These are phyloP conservation scores for Sugiyamaella valdiviana DNA, from an alignment of 805 yeast species.

Conservation along the genomic window DNA sequence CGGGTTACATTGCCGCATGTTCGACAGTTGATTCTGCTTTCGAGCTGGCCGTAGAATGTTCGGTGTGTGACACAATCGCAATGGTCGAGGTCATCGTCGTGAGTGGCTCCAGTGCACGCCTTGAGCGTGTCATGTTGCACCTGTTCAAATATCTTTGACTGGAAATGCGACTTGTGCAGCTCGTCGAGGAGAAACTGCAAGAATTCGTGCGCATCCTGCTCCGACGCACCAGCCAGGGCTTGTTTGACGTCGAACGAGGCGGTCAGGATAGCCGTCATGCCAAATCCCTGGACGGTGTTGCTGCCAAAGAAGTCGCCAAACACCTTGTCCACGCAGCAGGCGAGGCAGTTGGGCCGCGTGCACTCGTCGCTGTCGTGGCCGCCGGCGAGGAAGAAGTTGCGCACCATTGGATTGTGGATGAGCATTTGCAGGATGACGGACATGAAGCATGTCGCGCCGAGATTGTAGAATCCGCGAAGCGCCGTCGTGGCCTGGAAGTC, in stretches of 20 bases:
- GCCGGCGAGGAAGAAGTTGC: conserved; percentile 71
- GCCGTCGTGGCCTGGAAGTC: conserved; percentile 58
- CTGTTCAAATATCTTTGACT: conserved; percentile 8
- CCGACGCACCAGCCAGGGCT: conserved; percentile 88
- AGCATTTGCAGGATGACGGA: conserved; percentile 85
- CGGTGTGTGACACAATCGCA: conserved; percentile 81
- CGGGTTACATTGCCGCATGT: conserved; percentile 58
- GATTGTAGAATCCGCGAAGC: conserved; percentile 77
- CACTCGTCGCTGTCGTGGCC: conserved; percentile 54
- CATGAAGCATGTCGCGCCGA: conserved; percentile 98
- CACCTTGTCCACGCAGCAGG: conserved; percentile 80
- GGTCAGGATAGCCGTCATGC: conserved; percentile 71
- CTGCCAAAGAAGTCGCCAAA: conserved; percentile 70
- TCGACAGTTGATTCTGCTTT: conserved; percentile 70
- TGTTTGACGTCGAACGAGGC: conserved; percentile 79
- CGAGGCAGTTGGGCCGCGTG: conserved; percentile 47
- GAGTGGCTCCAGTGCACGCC: conserved; percentile 5
- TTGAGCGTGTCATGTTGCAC: conserved; percentile 3
- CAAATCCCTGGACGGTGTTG: conserved; percentile 57
- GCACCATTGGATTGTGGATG: conserved; percentile 82
- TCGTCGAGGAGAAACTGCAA: conserved; percentile 88
- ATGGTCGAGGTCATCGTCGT: conserved; percentile 8
- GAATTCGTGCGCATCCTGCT: conserved; percentile 98
- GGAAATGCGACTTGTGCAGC: conserved; percentile 44
- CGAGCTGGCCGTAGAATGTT: conserved; percentile 75